Conservation (phyloP, 306 rosid species). For the Sophora flavescens region DNA sequence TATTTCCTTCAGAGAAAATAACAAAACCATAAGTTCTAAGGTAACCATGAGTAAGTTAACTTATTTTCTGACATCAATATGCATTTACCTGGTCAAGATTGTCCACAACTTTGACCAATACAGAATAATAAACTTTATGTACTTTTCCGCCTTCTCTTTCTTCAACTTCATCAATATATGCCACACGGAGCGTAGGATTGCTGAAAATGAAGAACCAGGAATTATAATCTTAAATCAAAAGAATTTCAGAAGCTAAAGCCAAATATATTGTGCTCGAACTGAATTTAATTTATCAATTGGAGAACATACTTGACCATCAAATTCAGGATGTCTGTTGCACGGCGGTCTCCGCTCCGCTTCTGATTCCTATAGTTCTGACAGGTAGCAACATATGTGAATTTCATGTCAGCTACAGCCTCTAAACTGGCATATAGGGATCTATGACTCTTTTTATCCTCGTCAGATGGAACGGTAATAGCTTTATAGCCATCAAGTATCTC, state of each 20-base stretch:
- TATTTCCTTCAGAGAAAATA: conserved; percentile 74
- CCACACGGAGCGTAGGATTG: conserved; percentile 96
- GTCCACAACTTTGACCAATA: conserved; percentile 84
- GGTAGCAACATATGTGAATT: conserved; percentile 93
- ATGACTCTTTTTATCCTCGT: conserved; percentile 85
- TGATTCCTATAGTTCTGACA: conserved; percentile 97
- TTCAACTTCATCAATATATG: conserved; percentile 97
- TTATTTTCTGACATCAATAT: conserved; percentile 38
- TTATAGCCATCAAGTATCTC: conserved; percentile 96
- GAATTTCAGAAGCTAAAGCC: conserved; percentile 27
- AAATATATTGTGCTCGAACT: conserved; percentile 40
- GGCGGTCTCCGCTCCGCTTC: conserved; percentile 97
- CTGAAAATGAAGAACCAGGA: conserved; percentile 53
- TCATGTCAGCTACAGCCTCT: conserved; percentile 97
- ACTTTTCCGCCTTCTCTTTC: conserved; percentile 85
- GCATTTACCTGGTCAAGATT: conserved; percentile 87
- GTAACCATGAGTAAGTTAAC: conserved; percentile 27
- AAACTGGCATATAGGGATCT: conserved; percentile 91
- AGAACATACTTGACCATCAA: conserved; percentile 95
- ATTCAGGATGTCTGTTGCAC: conserved; percentile 93
- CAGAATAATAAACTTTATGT: conserved; percentile 94
- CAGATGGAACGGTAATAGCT: conserved; percentile 85
- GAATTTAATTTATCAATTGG: conserved; percentile 44
- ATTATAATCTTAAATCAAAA: conserved; percentile 47
- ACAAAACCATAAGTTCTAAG: conserved; percentile 48